phyloP scores from a whole-genome alignment of 345 rosid genomes.

The Abelmoschus esculentus region DNA sequence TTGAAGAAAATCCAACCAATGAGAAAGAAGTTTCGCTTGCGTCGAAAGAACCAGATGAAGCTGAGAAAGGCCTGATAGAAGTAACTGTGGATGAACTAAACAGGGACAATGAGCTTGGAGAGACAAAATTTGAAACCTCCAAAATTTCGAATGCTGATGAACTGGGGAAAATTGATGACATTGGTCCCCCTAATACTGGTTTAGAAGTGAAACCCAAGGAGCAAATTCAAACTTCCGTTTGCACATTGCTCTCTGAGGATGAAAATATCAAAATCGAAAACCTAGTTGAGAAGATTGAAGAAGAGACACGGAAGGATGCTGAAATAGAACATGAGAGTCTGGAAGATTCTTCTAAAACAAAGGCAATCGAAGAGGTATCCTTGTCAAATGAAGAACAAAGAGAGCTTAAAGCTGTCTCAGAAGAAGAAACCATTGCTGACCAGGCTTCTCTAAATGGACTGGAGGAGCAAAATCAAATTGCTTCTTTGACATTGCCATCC shows the following conservation, averaged over 20 bases:
- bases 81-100: too few relatives aligned
- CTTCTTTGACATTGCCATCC: neutral
- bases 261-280: neutral
- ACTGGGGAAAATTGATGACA: neutral
- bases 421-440: neutral
- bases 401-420: neutral
- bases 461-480: neutral
- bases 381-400: neutral
- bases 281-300: neutral
- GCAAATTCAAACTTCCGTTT: neutral
- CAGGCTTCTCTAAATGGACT: neutral
- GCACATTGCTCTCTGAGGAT: constrained; percentile 12
- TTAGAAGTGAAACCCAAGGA: constrained; percentile 5
- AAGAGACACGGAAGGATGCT: constrained; percentile 3
- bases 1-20: constrained; percentile 14
- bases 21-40: constrained; percentile 6
- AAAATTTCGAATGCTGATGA: too few relatives aligned
- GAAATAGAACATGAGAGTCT: constrained; percentile 3
- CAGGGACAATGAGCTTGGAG: too few relatives aligned
- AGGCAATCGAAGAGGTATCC: neutral
- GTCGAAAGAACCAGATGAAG: constrained; percentile 11
- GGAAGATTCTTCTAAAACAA: constrained; percentile 10
- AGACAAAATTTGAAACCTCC: too few relatives aligned
- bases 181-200: neutral
- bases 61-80: too few relatives aligned